Evolutionary conservation across 495 filamentous ascomycete genomes (phyloP), one percentile per base, ranked within the genome.

Genomic region (Choiromyces venosus): DNA sequence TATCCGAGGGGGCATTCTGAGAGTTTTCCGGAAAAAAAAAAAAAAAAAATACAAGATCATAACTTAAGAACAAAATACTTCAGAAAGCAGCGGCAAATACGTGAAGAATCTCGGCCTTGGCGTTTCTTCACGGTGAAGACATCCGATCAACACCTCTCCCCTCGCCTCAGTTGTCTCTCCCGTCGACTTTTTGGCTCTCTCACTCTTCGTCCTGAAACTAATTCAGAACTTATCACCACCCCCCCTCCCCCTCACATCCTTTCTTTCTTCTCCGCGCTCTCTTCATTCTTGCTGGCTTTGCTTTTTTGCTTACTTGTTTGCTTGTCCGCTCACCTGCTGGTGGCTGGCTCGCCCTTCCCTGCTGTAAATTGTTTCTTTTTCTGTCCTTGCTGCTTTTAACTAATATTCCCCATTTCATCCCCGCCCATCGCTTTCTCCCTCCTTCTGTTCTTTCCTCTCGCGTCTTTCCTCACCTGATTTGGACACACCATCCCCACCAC

Each of bases 381-480:
- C 37, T 65, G 8, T 56, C 37, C 42, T 36, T 33, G 67, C 44
- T 65, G 38, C 46, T 56, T 29, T 56, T 56, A 56, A 56, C 46
- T 25, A 29, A 56, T 56, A 56, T 56, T 10, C 9, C 46, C 46
- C 46, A 52, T 52, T 52, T 25, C 21, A 52, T 52, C 46, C 46
- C 46, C 46, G 12, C n/a, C 12, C 52, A 33, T 29, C 46, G n/a
- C n/a, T 61, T 29, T 66, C 70, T 44, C 25, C n/a, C 10, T 12
- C 37, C 35, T 37, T 46, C 46, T 66, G 16, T 39, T 61, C 64
- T 68, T 8, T 38, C 18, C 40, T 37, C 25, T 16, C 46, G 37
- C 29, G 33, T 72, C 25, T 18, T 37, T 19, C 36, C 65, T 71
- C 73, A 65, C 68, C 73, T 66, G 69, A 74, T 71, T 71, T 36